phyloP scores from a whole-genome alignment of 306 rosid species.

The Citrullus amarus region DNA sequence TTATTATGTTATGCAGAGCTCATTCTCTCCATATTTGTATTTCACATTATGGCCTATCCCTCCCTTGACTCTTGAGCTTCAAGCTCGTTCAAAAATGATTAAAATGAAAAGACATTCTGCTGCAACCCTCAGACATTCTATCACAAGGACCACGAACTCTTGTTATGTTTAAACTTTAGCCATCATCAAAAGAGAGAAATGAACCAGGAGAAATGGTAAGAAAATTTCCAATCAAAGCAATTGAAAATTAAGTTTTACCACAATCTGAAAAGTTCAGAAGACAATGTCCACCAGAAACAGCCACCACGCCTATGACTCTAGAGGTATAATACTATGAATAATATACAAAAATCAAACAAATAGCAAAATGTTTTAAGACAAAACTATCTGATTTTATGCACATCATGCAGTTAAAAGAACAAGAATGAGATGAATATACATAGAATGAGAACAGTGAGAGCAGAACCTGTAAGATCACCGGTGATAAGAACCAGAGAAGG shows the following conservation, averaged over 20 bases:
- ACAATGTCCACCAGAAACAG: background rate
- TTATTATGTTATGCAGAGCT: background rate
- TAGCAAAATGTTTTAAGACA: background rate
- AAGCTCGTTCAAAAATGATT: background rate
- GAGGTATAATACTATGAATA: background rate
- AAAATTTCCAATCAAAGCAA: background rate
- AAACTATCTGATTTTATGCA: background rate
- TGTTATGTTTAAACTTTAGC: background rate
- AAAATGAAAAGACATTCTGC: background rate
- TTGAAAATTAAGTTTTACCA: background rate
- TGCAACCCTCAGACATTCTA: background rate
- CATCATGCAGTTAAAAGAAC: background rate
- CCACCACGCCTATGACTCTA: background rate
- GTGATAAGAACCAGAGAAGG: constrained; percentile 93
- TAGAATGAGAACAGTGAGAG: background rate
- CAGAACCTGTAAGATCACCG: constrained; percentile 83
- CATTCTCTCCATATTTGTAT: background rate
- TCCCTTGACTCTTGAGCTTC: background rate
- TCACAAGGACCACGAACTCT: background rate
- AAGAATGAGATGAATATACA: background rate
- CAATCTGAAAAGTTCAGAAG: background rate
- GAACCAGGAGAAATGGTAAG: background rate
- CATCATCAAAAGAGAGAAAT: background rate
- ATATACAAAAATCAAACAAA: background rate
- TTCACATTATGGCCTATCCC: background rate